A percentile compares a stretch with the other conserved stretches of the same genome.
Conservation (phyloP, 148 eudicot genomes). For the Rhododendron mucronatum region DNA sequence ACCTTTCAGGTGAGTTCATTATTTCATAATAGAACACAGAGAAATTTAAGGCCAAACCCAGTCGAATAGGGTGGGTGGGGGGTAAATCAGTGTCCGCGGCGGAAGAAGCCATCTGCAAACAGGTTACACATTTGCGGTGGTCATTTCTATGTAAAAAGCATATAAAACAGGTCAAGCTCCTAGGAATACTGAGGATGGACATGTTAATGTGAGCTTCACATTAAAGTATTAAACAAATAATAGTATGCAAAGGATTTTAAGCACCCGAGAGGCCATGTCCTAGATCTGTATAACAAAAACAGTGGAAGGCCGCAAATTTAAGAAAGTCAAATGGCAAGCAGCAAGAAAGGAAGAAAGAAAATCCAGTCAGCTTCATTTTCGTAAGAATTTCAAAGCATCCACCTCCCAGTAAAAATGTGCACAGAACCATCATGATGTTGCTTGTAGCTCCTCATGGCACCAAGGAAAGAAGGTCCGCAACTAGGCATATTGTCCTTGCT, state of each 20-base stretch:
- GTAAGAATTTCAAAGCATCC: not conserved
- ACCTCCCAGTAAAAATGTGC: not conserved
- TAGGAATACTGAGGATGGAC: not conserved
- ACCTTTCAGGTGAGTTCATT: slow-evolving; percentile 42
- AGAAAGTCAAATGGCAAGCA: not conserved
- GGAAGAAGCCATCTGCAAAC: slow-evolving; percentile 22
- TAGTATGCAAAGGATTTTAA: not conserved
- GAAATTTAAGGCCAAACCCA: slow-evolving; percentile 35
- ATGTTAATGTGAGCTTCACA: not conserved
- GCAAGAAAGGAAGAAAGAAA: not conserved
- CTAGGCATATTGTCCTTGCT: not conserved
- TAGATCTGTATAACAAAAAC: not conserved
- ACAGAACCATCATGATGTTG: not conserved
- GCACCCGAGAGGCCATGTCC: not conserved
- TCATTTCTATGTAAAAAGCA: not conserved
- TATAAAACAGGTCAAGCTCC: not conserved
- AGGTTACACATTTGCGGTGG: not conserved
- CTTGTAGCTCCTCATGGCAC: not conserved
- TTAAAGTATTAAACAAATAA: no score
- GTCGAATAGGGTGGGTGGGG: slow-evolving; percentile 33
- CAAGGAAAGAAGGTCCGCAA: not conserved
- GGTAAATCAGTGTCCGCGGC: slow-evolving; percentile 29
- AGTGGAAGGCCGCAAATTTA: not conserved
- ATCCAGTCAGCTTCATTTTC: not conserved
- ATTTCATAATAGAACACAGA: slow-evolving; percentile 37